Evolutionary conservation across 2,329 filamentous ascomycete genomes (phyloP), one percentile per base, ranked within the genome.

Genomic region (Pestalotiopsis sp.): DNA sequence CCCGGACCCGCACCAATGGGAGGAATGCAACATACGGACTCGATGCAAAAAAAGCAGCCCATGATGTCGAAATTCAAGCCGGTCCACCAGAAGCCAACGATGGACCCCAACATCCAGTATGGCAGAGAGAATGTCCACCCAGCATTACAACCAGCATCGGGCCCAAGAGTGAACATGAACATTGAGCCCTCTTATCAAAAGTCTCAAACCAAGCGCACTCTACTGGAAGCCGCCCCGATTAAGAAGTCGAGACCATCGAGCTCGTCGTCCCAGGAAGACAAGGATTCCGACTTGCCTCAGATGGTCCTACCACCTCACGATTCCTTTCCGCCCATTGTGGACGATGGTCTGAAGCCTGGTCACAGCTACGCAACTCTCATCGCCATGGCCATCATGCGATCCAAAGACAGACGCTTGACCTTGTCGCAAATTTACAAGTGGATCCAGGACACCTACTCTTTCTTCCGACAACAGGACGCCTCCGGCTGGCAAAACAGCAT

Each of bases 361-460:
- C 94, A 95, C 81, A 98, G 95, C 82, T 99, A 99, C 79, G 95
- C 96, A 23, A 93, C 92, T 74, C 87, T 99, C 74, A 98, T 98
- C 72, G 96, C 94, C 78, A 98, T 98, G 95, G 94, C 96, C 65
- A 98, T 99, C 75, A 85, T 98, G 25, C 91, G 95, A 71, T 94
- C 96, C 4, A 91, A 93, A 13, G 90, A 91, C 70, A 91, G 94
- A 70, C 92, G 93, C 66, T 86, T 98, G 71, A 98, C 96, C 1
- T 87, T 99, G 20, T 91, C 94, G 31, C 94, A 98, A 80, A 99
- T 99, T 74, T 99, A 98, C 87, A 97, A 97, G 78, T 99, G 96
- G 95, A 98, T 99, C 75, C 97, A 94, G n/a, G 94, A 97, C 78
- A 95, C 92, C 20, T 98, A 93, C 79, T 91, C 89, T 4, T 98